Evolutionary conservation across 257 asterid species (phyloP), one percentile per base, ranked within the genome.

Genomic region (Solanum peruvianum): DNA sequence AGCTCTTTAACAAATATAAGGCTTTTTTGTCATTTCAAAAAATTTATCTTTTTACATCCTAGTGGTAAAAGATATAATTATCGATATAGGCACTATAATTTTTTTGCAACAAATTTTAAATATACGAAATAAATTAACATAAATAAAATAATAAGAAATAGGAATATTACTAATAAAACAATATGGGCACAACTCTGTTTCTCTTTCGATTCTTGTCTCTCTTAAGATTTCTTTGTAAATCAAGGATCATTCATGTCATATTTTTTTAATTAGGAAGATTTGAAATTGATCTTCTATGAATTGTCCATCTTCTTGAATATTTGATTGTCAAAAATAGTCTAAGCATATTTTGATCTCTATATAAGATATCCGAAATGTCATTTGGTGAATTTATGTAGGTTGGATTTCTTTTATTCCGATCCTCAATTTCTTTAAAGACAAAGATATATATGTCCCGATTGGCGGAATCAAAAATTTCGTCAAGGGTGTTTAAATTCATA

Each of bases 401-500:
- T 52, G 23, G 0, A 18, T 52, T 52, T 52, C 62, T 23, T 52
- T n/a, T 52, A 16, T 23, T 10, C 62, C 62, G 20, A 52, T 52
- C 62, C 62, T 52, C 62, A 52, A 52, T 52, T 52, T 52, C n/a
- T 52, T 7, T 52, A 18, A 52, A 52, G 23, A 1, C 62, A 52
- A 16, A 52, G n/a, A 18, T 52, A 52, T 52, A 52, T 52, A 18
- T 52, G 62, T 18, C 18, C 11, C n/a, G n/a, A 52, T 2, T 52
- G 62, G 0, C 0, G 4, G 10, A 52, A 23, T 52, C 0, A 2
- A 0, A 52, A 52, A 52, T 2, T 52, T 52, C 11, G 10, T 52
- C n/a, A 18, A 52, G 10, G 0, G 2, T 52, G 4, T 52, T 52
- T 4, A 52, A 18, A 52, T 0, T 52, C 62, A 16, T 52, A 52